These are phyloP conservation scores for Penicillium sp. DNA, from an alignment of 2,329 filamentous ascomycete genomes.

Conservation along the genomic window DNA sequence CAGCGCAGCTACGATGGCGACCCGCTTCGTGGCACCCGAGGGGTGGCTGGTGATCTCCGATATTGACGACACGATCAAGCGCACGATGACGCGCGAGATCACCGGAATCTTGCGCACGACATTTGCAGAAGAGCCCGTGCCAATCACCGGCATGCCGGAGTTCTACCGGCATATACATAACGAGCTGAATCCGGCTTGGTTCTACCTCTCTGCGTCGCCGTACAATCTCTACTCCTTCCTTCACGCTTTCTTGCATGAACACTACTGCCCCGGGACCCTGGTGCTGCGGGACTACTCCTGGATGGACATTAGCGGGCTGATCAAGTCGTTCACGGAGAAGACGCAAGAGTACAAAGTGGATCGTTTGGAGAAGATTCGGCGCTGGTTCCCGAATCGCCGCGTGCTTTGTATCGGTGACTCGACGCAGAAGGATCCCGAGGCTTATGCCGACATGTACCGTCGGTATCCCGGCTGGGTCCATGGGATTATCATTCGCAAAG, in stretches of 20 bases:
- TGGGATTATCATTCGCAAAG: constrained; percentile 81
- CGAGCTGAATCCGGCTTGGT: constrained; percentile 68
- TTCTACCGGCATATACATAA: constrained; percentile 67
- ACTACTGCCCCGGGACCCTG: constrained; percentile 75
- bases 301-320: constrained; percentile 76
- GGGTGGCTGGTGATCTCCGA: constrained; percentile 88
- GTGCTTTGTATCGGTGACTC: constrained; percentile 87
- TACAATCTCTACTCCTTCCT: constrained; percentile 94
- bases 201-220: constrained; percentile 89
- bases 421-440: constrained; percentile 86
- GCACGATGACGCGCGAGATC: constrained; percentile 76
- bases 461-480: constrained; percentile 72
- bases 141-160: constrained; percentile 77
- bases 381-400: constrained; percentile 73
- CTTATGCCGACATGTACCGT: constrained; percentile 75
- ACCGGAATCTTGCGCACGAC: constrained; percentile 79
- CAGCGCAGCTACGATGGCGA: constrained; percentile 60
- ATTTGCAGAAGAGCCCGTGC: constrained; percentile 70
- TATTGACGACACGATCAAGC: constrained; percentile 93
- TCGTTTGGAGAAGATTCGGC: constrained; percentile 72
- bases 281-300: constrained; percentile 81
- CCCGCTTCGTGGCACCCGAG: constrained; percentile 68
- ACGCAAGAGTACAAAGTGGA: constrained; percentile 84
- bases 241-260: constrained; percentile 64
- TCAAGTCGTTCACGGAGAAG: constrained; percentile 73